phyloP scores from a whole-genome alignment of 177 flowering plant genomes.

The Vitis hybrid region DNA sequence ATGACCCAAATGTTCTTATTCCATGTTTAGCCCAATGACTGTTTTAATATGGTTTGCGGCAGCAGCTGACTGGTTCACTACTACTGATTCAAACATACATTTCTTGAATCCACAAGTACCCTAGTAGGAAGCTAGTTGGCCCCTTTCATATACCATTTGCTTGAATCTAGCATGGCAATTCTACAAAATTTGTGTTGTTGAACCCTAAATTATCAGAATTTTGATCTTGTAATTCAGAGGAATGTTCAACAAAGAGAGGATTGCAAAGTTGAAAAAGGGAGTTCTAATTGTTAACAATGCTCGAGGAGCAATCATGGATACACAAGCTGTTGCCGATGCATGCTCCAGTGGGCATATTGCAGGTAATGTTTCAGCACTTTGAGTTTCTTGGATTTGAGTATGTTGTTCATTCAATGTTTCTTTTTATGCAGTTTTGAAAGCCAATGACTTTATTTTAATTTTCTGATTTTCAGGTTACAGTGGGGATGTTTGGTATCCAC shows the following conservation, averaged over 20 bases:
- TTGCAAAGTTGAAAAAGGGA: slow-evolving; percentile 92
- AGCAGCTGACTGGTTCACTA: no score
- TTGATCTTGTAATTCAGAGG: slow-evolving; percentile 53
- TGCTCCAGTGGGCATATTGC: slow-evolving; percentile 89
- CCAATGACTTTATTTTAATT: background rate
- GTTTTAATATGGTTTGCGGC: no score
- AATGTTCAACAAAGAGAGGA: slow-evolving; percentile 79
- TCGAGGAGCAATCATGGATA: slow-evolving; percentile 97
- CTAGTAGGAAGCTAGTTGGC: no score
- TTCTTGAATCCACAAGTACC: no score
- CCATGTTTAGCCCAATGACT: no score
- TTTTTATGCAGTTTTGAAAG: background rate
- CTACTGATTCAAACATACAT: no score
- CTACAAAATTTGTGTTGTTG: background rate
- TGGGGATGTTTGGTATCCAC: slow-evolving; percentile 99
- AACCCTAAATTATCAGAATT: background rate
- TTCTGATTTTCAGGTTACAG: slow-evolving; percentile 63
- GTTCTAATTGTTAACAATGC: slow-evolving; percentile 97
- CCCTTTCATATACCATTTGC: no score
- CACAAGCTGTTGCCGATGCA: slow-evolving; percentile 96
- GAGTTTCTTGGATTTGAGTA: background rate
- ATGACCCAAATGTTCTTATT: no score
- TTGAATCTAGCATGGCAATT: no score
- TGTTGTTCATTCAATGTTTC: no score
- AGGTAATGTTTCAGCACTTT: slow-evolving; percentile 42